These are phyloP conservation scores for Ceratocystis albifundus DNA, from an alignment of 2,329 filamentous ascomycete genomes.

Conservation along the genomic window DNA sequence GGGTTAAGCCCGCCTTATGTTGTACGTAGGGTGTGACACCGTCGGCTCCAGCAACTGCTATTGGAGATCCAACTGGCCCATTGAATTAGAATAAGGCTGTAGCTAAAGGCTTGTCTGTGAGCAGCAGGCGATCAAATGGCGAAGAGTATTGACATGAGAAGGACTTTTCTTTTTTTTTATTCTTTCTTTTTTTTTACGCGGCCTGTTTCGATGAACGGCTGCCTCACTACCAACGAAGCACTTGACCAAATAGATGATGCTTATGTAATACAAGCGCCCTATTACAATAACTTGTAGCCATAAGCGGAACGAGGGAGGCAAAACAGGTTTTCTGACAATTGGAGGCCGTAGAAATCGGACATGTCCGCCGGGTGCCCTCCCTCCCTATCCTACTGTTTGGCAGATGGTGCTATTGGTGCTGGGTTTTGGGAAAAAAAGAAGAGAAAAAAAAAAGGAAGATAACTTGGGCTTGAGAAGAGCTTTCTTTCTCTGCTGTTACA, in stretches of 20 bases:
- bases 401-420: not conserved
- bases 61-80: not conserved
- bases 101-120: not conserved
- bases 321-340: not conserved
- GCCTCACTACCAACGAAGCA: no score
- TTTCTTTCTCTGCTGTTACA: slow-evolving; percentile 9
- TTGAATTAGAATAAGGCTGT: not conserved
- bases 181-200: no score
- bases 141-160: not conserved
- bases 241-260: not conserved
- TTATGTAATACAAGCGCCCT: not conserved
- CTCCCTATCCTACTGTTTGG: not conserved
- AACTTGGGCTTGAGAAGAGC: not conserved
- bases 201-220: no score
- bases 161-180: no score
- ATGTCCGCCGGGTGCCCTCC: not conserved
- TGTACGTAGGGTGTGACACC: not conserved
- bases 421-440: not conserved
- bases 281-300: not conserved
- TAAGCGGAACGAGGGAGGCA: not conserved
- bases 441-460: no score
- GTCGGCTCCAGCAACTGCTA: not conserved
- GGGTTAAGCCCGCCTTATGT: not conserved
- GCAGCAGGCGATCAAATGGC: not conserved
- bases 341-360: not conserved